phyloP scores from a whole-genome alignment of 768 basidiomycete species.

The Lanmaoa pseudosensibilis region DNA sequence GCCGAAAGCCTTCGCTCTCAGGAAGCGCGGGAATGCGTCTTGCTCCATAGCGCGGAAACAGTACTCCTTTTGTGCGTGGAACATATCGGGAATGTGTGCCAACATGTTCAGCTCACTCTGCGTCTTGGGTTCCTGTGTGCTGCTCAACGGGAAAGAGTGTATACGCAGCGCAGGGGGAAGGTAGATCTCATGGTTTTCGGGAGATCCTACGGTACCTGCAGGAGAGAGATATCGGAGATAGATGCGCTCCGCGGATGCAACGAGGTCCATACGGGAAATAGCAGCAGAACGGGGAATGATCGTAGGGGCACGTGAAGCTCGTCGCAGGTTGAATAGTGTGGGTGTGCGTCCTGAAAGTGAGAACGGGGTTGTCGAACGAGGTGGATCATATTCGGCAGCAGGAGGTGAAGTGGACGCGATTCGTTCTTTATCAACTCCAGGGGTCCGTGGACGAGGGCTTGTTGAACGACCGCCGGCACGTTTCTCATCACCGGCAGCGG shows the following conservation, averaged over 20 bases:
- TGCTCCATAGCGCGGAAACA: slow-evolving; percentile 96
- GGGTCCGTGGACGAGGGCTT: slow-evolving; percentile 54
- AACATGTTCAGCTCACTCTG: slow-evolving; percentile 67
- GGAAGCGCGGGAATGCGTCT: slow-evolving; percentile 90
- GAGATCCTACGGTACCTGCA: slow-evolving; percentile 69
- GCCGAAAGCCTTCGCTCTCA: slow-evolving; percentile 96
- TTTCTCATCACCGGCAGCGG: slow-evolving; percentile 43
- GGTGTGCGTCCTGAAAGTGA: slow-evolving; percentile 74
- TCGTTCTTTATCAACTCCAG: slow-evolving; percentile 34
- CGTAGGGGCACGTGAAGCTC: slow-evolving; percentile 88
- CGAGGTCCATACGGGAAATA: slow-evolving; percentile 85
- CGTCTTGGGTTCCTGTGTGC: slow-evolving; percentile 67
- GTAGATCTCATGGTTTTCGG: slow-evolving; percentile 96
- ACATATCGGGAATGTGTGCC: slow-evolving; percentile 94
- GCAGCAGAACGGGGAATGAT: slow-evolving; percentile 90
- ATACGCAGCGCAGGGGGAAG: slow-evolving; percentile 92
- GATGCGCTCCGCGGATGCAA: slow-evolving; percentile 94
- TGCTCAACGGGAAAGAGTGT: slow-evolving; percentile 83
- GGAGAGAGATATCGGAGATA: slow-evolving; percentile 92
- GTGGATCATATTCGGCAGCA: slow-evolving; percentile 46
- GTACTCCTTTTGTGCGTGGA: slow-evolving; percentile 96
- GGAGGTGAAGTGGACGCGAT: slow-evolving; percentile 48
- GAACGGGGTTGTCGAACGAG: slow-evolving; percentile 79
- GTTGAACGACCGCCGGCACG: slow-evolving; percentile 56
- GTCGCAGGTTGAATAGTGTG: slow-evolving; percentile 70